phyloP scores from a whole-genome alignment of 1,139 yeast species.

The Nakaseomyces nivariensis region DNA sequence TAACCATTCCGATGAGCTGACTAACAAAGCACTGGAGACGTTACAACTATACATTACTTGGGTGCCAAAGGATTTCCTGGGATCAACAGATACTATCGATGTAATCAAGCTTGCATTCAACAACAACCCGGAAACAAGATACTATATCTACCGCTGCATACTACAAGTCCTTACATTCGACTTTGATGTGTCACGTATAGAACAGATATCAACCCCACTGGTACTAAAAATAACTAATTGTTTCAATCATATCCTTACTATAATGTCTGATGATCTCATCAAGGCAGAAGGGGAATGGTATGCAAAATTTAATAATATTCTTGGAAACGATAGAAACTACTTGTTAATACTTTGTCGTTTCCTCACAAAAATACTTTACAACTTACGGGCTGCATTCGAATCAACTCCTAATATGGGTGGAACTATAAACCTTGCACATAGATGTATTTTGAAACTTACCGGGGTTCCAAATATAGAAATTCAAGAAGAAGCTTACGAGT shows the following conservation, averaged over 20 bases:
- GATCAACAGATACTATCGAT: neutral
- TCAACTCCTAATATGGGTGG: neutral
- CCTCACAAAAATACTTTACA: neutral
- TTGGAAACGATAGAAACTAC: neutral
- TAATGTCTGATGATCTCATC: neutral
- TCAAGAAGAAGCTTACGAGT: constrained; percentile 44
- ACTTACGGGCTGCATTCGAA: neutral
- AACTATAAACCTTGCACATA: neutral
- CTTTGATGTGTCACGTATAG: neutral
- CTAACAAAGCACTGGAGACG: constrained; percentile 71
- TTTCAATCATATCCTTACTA: neutral
- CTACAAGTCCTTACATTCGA: neutral
- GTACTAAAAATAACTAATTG: neutral
- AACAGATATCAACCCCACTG: neutral
- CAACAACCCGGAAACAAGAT: neutral
- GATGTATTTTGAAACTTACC: constrained; percentile 36
- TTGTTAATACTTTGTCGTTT: neutral
- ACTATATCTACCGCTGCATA: neutral
- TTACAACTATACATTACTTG: constrained; percentile 27
- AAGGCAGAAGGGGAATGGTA: neutral
- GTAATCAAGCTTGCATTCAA: neutral
- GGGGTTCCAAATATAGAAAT: constrained; percentile 69
- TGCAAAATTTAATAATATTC: neutral
- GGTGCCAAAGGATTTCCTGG: constrained; percentile 1
- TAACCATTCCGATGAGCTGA: constrained; percentile 65